Base-by-base conservation (phyloP, 2,329 filamentous ascomycete genomes). In the Aspergillus pseudoglaucus region DNA sequence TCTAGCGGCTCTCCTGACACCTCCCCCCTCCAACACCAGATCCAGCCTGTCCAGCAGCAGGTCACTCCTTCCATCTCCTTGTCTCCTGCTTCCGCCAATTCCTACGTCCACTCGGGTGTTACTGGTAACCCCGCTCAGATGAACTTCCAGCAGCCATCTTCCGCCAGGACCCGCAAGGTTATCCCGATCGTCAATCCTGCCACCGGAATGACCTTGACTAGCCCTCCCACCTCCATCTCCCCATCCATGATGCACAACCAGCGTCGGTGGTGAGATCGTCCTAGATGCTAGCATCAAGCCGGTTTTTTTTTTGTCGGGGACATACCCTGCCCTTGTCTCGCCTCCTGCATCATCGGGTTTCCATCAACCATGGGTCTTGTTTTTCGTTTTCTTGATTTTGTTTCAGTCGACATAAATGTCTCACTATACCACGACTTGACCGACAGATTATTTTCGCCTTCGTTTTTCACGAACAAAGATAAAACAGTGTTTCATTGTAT, bases 141-240 rank as follows among this genome's bases (percentile, higher is more conserved):
- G 60, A 96, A 95, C 75, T 78, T 94, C 53, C 89, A 95, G 72
- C 91, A 96, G 76, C 89, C 90, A 52, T 80, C 90, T 53, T 88
- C 90, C 53, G 88, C 90, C 55, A 88, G 93, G 59, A 83, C 86
- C 49, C 88, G 90, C 71, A 97, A 96, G 70, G 89, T 93, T 63
- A 97, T 97, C 58, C 91, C 91, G 50, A 98, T 98, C 68, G 88
- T 97, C 72, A 95, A 98, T 77, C 93, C 93, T 47, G 87, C 82
- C 59, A 96, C 91, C 48, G 90, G 93, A 64, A 83, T 90, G 68
- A 81, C 83, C 63, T 85, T 96, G 76, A 84, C 89, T 48, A 95
- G 89, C 75, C 91, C 91, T 58, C 89, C 91, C 22, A 85, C 85
- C 53, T 83, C 80, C 55, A 78, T 84, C 63, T 83, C 81, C 47